Evolutionary conservation across 2,329 filamentous ascomycete species (phyloP), one percentile per base, ranked within the genome.

Genomic region (Cladosporium halotolerans): DNA sequence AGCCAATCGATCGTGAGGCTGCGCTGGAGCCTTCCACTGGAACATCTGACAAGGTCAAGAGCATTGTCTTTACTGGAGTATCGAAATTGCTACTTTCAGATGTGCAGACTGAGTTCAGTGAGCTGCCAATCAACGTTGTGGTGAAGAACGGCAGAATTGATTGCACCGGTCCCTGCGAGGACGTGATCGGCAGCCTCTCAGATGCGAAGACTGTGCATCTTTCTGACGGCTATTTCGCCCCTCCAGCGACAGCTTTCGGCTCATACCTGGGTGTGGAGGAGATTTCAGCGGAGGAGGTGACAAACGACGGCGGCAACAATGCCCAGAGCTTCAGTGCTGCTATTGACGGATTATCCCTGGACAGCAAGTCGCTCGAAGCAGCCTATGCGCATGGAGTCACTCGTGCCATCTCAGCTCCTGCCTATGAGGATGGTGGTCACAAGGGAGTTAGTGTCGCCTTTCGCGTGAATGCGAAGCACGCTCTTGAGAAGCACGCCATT

Each of bases 231-330:
- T 75, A 85, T 60, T 62, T 86, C n/a, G 78, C 79, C 5, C 73
- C 77, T 5, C 73, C 81, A 0, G 77, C 86, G 56, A 83, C 80
- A 3, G 80, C 79, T 1, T 80, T 85, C 31, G 82, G 79, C 1
- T 79, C 81, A 3, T 71, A 72, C 1, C 68, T 88, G 0, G 84
- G 84, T 0, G 74, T 88, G 6, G 79, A 79, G 57, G 83, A 81
- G 50, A 86, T 88, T 50, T 77, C 80, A 54, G 74, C 74, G 4
- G 84, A 86, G 47, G 56, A 60, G 1, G 65, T 63, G 18, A 79
- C 79, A 0, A 68, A 72, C 57, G 63, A 70, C 7, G 69, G 71
- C 43, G 79, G 76, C 0, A 78, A 80, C 57, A 80, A 81, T 0
- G 65, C 72, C 0, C 63, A 70, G 4, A 57, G 60, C 5, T 84